Evolutionary conservation across 139 green algal species (phyloP).

Genomic region (Mesostigma viride): DNA sequence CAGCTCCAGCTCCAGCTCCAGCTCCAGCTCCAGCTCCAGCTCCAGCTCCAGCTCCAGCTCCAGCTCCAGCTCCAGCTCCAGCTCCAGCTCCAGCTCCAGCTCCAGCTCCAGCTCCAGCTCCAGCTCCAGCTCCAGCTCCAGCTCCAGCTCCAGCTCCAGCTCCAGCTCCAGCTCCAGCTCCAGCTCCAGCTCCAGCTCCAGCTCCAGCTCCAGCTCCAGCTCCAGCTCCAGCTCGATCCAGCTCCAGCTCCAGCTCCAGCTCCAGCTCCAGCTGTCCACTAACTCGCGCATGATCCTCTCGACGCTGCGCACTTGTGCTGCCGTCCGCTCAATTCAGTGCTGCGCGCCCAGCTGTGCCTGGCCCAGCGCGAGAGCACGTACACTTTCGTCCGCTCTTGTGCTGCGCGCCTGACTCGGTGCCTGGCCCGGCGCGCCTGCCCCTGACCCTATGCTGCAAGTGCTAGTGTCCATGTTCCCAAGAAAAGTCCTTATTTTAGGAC

Average conservation of each 20-base stretch:
- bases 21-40: constrained; percentile 1
- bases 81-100: constrained; percentile 1
- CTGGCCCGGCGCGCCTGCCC: too few relatives aligned
- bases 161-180: constrained; percentile 1
- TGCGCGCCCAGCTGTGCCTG: too few relatives aligned
- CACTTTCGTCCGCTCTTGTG: too few relatives aligned
- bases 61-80: constrained; percentile 1
- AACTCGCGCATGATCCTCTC: too few relatives aligned
- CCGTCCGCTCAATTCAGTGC: too few relatives aligned
- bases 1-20: constrained; percentile 1
- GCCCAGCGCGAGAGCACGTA: too few relatives aligned
- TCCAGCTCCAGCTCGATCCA: not conserved
- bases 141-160: constrained; percentile 1
- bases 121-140: constrained; percentile 1
- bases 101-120: constrained; percentile 1
- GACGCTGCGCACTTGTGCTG: too few relatives aligned
- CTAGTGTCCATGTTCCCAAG: too few relatives aligned
- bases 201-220: constrained; percentile 1
- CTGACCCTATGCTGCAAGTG: too few relatives aligned
- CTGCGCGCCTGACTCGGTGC: too few relatives aligned
- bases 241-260: constrained; percentile 1
- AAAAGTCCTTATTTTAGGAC: too few relatives aligned
- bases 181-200: constrained; percentile 1
- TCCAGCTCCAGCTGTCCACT: too few relatives aligned
- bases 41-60: constrained; percentile 1